Evolutionary conservation across 2,329 filamentous ascomycete species (phyloP), one percentile per base, ranked within the genome.

Genomic region (Pseudogymnoascus sp.): DNA sequence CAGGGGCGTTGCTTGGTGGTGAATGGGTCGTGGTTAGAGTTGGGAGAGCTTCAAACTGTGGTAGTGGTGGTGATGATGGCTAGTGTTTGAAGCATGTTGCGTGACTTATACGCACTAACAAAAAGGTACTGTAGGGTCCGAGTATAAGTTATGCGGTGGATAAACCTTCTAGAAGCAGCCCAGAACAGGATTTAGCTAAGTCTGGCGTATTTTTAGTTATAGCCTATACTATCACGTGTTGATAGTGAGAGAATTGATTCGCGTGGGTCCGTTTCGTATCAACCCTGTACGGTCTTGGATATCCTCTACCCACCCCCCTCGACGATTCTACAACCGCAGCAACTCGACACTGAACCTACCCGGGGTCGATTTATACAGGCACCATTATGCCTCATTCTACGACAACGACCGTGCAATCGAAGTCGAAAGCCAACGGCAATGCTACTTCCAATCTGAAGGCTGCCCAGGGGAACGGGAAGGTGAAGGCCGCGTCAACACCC

Each of bases 401-500:
- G 16, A 19, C 59, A 10, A 61, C 59, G 19, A 31, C 37, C 33
- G 37, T 42, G 59, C 19, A 37, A 26, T 38, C 33, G 33, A 42
- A 61, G 59, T 16, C 59, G 37, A 37, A 42, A 26, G 33, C 33
- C 2, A 61, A 61, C 19, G 59, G 59, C 33, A 61, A 61, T 61
- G 33, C 56, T 61, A 21, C 56, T 61, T 5, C 10, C 10, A 21
- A 40, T 11, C 3, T 42, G 14, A 42, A 42, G 59, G 3, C 38
- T 31, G 31, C 33, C 19, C n/a, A 61, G 59, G 50, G 50, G 50
- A 56, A 56, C 11, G 50, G 50, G 61, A 65, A 64, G 42, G 59
- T 38, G 53, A 35, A 61, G 11, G 47, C 65, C 40, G 61, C 63
- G 64, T 61, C 37, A 29, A 42, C 38, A 31, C 65, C 66, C 16